These are phyloP conservation scores for Metschnikowia cerradonensis DNA, from an alignment of 805 yeast genomes.

Conservation along the genomic window DNA sequence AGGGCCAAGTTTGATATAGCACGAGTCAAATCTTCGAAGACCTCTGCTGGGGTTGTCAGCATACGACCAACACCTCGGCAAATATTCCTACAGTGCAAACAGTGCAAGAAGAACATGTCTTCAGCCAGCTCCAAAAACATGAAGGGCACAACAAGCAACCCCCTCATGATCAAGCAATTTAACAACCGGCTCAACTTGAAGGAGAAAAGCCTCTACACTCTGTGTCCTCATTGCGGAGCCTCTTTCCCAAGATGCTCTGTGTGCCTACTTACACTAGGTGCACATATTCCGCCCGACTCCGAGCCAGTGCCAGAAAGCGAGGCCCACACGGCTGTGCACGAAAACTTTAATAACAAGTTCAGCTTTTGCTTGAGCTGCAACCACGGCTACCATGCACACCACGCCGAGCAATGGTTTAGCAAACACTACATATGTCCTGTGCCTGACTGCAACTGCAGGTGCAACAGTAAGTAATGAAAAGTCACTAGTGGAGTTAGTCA, in stretches of 20 bases:
- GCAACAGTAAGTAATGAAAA: constrained; percentile 49
- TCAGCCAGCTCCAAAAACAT: constrained; percentile 25
- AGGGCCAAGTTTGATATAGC: constrained; percentile 79
- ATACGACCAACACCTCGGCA: constrained; percentile 62
- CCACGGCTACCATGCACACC: constrained; percentile 93
- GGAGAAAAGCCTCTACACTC: constrained; percentile 21
- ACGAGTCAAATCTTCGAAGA: constrained; percentile 59
- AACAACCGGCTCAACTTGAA: constrained; percentile 22
- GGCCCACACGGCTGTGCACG: constrained; percentile 6
- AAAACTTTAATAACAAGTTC: constrained; percentile 56
- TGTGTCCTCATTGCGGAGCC: constrained; percentile 83
- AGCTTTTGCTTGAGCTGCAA: constrained; percentile 87
- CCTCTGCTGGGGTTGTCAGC: constrained; percentile 44
- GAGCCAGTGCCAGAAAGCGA: constrained; percentile 18
- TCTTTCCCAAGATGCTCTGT: constrained; percentile 89
- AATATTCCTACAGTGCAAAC: constrained; percentile 72
- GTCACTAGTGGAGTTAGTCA: not conserved
- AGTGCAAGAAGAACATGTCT: constrained; percentile 73
- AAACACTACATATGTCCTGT: constrained; percentile 89
- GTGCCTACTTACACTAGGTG: constrained; percentile 77
- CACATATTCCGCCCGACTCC: constrained; percentile 42
- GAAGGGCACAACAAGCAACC: constrained; percentile 11
- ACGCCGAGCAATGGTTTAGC: constrained; percentile 94
- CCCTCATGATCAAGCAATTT: constrained; percentile 30
- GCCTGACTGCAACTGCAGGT: constrained; percentile 84